Evolutionary conservation across 2,329 filamentous ascomycete species (phyloP).

Genomic region (Hortaea werneckii): DNA sequence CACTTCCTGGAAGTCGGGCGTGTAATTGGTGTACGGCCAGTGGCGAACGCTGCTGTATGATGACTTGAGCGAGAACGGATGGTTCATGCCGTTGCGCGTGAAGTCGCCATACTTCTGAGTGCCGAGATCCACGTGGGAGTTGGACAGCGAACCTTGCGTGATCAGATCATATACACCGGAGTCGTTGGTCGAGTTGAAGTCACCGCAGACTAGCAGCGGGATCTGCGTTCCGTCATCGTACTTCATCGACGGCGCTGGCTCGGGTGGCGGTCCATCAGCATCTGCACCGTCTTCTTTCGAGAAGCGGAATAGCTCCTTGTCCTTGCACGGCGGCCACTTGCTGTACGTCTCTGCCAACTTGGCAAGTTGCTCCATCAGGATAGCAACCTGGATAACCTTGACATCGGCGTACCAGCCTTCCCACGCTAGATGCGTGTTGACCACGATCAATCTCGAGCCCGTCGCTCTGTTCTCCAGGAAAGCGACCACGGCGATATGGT

Average conservation of each 20-base stretch:
- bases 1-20: slow-evolving; percentile 80
- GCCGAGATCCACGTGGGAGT: slow-evolving; percentile 69
- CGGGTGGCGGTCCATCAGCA: slow-evolving; percentile 38
- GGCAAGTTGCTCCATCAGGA: slow-evolving; percentile 83
- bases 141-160: slow-evolving; percentile 65
- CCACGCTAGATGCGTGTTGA: slow-evolving; percentile 93
- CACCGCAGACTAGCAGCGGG: slow-evolving; percentile 81
- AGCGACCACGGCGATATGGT: slow-evolving; percentile 86
- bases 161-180: slow-evolving; percentile 90
- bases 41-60: slow-evolving; percentile 79
- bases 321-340: slow-evolving; percentile 62
- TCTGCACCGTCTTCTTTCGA: slow-evolving; percentile 41
- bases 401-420: slow-evolving; percentile 84
- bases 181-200: slow-evolving; percentile 84
- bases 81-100: slow-evolving; percentile 81
- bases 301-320: slow-evolving; percentile 33
- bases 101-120: slow-evolving; percentile 86
- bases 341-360: slow-evolving; percentile 80
- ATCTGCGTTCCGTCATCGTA: slow-evolving; percentile 82
- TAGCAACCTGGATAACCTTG: slow-evolving; percentile 91
- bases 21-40: slow-evolving; percentile 92
- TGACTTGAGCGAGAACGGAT: slow-evolving; percentile 88
- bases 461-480: slow-evolving; percentile 89
- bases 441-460: slow-evolving; percentile 83
- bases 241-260: slow-evolving; percentile 70